Percentiles rank a stretch among this genome's conserved stretches.
phyloP scores from a whole-genome alignment of 2,329 filamentous ascomycete species.

The Penicillium sp. region DNA sequence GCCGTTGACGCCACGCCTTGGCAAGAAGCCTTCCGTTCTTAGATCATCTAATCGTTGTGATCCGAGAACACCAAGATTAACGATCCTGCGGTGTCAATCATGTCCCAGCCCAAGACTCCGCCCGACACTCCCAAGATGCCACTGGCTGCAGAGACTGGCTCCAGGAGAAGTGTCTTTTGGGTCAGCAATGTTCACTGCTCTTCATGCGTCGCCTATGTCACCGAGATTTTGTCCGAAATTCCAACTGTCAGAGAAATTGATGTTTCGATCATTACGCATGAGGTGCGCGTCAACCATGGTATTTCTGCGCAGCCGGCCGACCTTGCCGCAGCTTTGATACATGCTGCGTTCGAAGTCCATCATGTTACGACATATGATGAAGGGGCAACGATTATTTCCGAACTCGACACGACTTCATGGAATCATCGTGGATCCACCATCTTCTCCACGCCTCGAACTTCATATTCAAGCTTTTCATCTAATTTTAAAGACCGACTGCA shows the following conservation, averaged over 20 bases:
- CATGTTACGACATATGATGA: constrained; percentile 43
- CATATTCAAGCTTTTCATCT: constrained; percentile 18
- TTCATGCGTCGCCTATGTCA: constrained; percentile 48
- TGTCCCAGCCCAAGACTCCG: constrained; percentile 6
- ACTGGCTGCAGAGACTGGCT: not conserved
- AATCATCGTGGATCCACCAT: constrained; percentile 27
- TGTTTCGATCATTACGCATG: constrained; percentile 45
- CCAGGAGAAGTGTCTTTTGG: constrained; percentile 36
- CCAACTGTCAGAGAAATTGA: constrained; percentile 37
- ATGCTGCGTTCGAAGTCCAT: constrained; percentile 49
- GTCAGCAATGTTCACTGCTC: constrained; percentile 51
- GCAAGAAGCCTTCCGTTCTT: not conserved
- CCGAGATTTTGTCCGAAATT: constrained; percentile 41
- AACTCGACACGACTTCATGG: constrained; percentile 36
- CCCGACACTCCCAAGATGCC: constrained; percentile 11
- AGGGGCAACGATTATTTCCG: constrained; percentile 29
- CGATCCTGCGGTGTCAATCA: constrained; percentile 6
- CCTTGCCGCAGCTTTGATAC: constrained; percentile 39
- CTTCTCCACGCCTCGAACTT: constrained; percentile 20
- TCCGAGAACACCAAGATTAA: not conserved
- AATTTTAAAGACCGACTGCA: constrained; percentile 21
- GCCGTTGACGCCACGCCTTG: not conserved
- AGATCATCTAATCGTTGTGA: not conserved
- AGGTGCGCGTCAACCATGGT: constrained; percentile 43
- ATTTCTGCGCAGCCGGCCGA: constrained; percentile 28